phyloP scores from a whole-genome alignment of 2,329 filamentous ascomycete species.

The Lanzia echinophila region DNA sequence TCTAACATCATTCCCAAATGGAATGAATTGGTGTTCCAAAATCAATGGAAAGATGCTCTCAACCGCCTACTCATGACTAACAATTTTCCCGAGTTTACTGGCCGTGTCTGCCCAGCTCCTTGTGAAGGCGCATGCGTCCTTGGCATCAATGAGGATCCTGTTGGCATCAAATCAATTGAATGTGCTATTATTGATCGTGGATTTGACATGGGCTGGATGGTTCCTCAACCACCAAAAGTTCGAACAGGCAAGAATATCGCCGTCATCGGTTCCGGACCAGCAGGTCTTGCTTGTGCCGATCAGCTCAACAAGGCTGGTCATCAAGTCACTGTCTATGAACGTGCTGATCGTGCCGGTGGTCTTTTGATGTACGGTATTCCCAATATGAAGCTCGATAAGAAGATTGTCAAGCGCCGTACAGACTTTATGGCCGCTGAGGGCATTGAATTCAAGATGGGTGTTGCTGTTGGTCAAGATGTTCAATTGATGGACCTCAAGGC shows the following conservation, averaged over 20 bases:
- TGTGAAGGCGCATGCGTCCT: slow-evolving; percentile 95
- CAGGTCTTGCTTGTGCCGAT: slow-evolving; percentile 84
- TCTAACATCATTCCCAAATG: slow-evolving; percentile 97
- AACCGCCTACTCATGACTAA: slow-evolving; percentile 93
- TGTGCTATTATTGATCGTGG: slow-evolving; percentile 96
- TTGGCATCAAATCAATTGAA: slow-evolving; percentile 97
- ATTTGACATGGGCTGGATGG: slow-evolving; percentile 98
- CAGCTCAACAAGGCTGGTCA: slow-evolving; percentile 93
- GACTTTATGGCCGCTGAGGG: slow-evolving; percentile 93
- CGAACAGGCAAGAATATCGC: slow-evolving; percentile 86
- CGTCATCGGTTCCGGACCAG: slow-evolving; percentile 85
- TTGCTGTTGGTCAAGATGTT: slow-evolving; percentile 69
- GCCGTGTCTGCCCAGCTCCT: slow-evolving; percentile 91
- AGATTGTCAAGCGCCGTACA: slow-evolving; percentile 88
- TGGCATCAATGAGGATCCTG: slow-evolving; percentile 93
- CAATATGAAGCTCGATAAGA: slow-evolving; percentile 99
- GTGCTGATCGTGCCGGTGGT: slow-evolving; percentile 82
- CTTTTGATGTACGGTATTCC: slow-evolving; percentile 97
- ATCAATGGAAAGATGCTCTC: slow-evolving; percentile 85
- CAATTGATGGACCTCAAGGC: slow-evolving; percentile 65
- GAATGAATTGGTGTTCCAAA: slow-evolving; percentile 74
- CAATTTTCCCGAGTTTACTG: slow-evolving; percentile 97
- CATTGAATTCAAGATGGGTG: slow-evolving; percentile 71
- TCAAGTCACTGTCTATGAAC: slow-evolving; percentile 83
- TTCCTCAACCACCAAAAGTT: slow-evolving; percentile 68